Conservation (phyloP, 1,139 yeast species). For the Nakaseomyces uthaithaninus region DNA sequence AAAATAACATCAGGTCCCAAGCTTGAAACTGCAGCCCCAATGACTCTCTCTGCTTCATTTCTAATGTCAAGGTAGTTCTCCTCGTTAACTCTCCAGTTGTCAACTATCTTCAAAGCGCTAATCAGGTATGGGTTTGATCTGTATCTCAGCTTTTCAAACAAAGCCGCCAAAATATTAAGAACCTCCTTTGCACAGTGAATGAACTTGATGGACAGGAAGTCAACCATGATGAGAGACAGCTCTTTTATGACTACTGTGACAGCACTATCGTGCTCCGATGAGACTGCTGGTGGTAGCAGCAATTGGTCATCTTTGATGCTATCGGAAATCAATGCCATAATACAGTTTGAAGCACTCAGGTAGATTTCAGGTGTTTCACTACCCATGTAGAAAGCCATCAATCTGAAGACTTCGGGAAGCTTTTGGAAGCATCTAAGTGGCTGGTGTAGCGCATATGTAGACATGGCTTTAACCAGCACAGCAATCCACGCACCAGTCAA, state of each 20-base stretch:
- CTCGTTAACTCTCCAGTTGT: conserved; percentile 78
- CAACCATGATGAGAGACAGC: conserved; percentile 46
- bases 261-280: conserved; percentile 41
- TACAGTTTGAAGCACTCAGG: conserved; percentile 76
- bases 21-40: conserved; percentile 68
- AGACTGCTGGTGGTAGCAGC: conserved; percentile 41
- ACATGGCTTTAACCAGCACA: conserved; percentile 79
- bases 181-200: conserved; percentile 71
- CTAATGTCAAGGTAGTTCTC: conserved; percentile 62
- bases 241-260: conserved; percentile 52
- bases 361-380: conserved; percentile 64
- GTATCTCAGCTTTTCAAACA: conserved; percentile 55
- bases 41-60: conserved; percentile 70
- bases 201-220: conserved; percentile 62
- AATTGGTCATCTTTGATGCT: conserved; percentile 55
- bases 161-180: conserved; percentile 58
- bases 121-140: conserved; percentile 69
- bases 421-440: conserved; percentile 49
- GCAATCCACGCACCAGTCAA: conserved; percentile 94
- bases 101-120: conserved; percentile 60
- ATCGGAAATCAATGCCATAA: conserved; percentile 64
- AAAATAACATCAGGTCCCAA: conserved; percentile 84
- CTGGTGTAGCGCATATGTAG: conserved; percentile 55
- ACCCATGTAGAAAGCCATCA: conserved; percentile 52
- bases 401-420: conserved; percentile 49